phyloP scores from a whole-genome alignment of 2,329 filamentous ascomycete genomes.

The Neospermospora avenae region DNA sequence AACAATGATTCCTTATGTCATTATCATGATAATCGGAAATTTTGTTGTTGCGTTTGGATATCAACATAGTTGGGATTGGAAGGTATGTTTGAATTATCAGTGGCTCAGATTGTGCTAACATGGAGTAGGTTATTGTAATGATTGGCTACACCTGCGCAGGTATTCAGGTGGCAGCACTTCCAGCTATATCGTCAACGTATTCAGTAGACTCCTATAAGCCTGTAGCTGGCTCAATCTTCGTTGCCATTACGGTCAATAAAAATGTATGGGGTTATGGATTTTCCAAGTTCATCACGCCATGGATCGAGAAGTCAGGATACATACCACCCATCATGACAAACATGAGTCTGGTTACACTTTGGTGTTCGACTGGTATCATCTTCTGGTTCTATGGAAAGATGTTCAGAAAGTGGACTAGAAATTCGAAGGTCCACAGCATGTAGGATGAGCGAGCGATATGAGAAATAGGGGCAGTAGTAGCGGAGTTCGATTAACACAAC shows the following conservation, averaged over 20 bases:
- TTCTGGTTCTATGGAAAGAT: slow-evolving; percentile 59
- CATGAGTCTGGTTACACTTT: slow-evolving; percentile 49
- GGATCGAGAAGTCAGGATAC: slow-evolving; percentile 48
- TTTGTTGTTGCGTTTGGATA: slow-evolving; percentile 53
- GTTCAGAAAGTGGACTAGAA: slow-evolving; percentile 52
- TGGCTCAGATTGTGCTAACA: slow-evolving; percentile 1
- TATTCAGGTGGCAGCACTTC: slow-evolving; percentile 57
- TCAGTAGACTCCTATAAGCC: slow-evolving; percentile 62
- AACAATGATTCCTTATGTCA: slow-evolving; percentile 36
- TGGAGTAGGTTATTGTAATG: slow-evolving; percentile 44
- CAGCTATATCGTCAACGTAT: slow-evolving; percentile 54
- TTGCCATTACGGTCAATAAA: slow-evolving; percentile 61
- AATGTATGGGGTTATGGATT: slow-evolving; percentile 63
- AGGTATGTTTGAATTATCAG: slow-evolving; percentile 34
- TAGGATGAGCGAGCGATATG: background rate
- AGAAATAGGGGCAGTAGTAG: background rate
- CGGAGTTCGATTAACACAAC: too few species aligned
- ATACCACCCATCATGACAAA: slow-evolving; percentile 59
- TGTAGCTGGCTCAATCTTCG: slow-evolving; percentile 56
- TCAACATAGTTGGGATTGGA: slow-evolving; percentile 51
- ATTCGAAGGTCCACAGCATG: slow-evolving; percentile 54
- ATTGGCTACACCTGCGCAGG: slow-evolving; percentile 54
- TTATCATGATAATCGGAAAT: slow-evolving; percentile 48
- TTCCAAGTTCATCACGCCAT: slow-evolving; percentile 51
- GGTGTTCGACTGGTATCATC: slow-evolving; percentile 47